Conservation (phyloP, 768 basidiomycete genomes). For the Mycena pura region DNA sequence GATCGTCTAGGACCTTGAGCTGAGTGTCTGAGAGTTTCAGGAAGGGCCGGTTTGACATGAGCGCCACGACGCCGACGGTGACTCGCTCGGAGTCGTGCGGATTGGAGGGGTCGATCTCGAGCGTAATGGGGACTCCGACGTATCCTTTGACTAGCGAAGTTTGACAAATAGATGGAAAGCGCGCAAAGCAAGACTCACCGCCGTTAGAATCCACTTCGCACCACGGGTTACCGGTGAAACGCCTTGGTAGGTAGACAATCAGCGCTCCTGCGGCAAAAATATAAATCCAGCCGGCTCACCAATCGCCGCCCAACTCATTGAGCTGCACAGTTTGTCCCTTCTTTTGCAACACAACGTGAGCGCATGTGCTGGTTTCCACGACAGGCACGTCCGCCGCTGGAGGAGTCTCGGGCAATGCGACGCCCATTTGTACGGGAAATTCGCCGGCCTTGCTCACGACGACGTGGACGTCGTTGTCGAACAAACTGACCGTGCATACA, state of each 20-base stretch:
- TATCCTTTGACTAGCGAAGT: constrained; percentile 3
- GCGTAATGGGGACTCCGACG: constrained; percentile 13
- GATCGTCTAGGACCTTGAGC: constrained; percentile 9
- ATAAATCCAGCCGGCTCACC: not conserved
- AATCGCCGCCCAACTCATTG: constrained; percentile 4
- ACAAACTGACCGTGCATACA: constrained; percentile 12
- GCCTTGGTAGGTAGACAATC: constrained; percentile 1
- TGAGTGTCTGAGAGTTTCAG: not conserved
- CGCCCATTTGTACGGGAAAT: not conserved
- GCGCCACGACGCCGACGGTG: constrained; percentile 19
- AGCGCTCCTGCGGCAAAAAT: not conserved
- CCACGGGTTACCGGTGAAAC: constrained; percentile 16
- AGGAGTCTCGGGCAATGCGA: not conserved
- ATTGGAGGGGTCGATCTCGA: constrained; percentile 10
- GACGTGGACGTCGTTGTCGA: constrained; percentile 13
- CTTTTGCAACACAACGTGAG: constrained; percentile 16
- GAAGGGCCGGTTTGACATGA: constrained; percentile 13
- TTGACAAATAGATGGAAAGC: not conserved
- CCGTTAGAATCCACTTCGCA: not conserved
- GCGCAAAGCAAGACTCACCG: not conserved
- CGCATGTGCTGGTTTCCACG: constrained; percentile 21
- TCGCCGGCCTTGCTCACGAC: constrained; percentile 17
- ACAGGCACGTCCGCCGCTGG: constrained; percentile 2
- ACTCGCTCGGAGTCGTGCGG: constrained; percentile 9
- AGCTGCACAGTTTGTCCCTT: constrained; percentile 10